These are phyloP conservation scores for Fusarium neocosmosporiellum DNA, from an alignment of 2,329 filamentous ascomycete genomes.

Conservation along the genomic window DNA sequence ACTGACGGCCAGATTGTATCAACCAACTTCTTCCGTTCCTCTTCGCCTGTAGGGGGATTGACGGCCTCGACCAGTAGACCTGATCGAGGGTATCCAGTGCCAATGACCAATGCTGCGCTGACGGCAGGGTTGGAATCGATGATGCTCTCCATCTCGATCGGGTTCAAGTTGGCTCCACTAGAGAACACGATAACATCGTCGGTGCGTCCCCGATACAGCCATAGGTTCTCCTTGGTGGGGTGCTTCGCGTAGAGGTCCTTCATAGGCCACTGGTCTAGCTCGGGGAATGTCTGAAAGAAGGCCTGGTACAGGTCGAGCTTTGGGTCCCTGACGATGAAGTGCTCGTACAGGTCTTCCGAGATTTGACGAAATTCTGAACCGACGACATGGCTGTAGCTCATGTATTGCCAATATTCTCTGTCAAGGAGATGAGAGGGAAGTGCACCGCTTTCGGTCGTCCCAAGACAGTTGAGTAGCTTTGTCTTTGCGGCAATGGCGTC, in stretches of 20 bases:
- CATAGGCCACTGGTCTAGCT: constrained; percentile 54
- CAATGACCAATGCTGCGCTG: constrained; percentile 48
- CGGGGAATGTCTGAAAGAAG: constrained; percentile 56
- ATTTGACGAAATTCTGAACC: constrained; percentile 37
- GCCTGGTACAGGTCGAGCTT: constrained; percentile 43
- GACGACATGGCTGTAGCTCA: constrained; percentile 36
- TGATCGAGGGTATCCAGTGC: constrained; percentile 43
- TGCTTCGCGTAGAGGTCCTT: constrained; percentile 57
- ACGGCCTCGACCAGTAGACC: constrained; percentile 40
- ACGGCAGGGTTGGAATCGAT: constrained; percentile 46
- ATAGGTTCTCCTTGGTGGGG: constrained; percentile 46
- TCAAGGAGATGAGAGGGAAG: constrained; percentile 34
- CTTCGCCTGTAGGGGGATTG: not conserved
- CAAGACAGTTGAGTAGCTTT: constrained; percentile 41
- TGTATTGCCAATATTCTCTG: constrained; percentile 46
- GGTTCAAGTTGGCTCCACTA: constrained; percentile 57
- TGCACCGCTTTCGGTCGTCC: constrained; percentile 46
- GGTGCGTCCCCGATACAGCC: constrained; percentile 51
- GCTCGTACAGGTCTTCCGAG: constrained; percentile 46
- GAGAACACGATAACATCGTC: constrained; percentile 57
- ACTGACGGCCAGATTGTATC: constrained; percentile 56
- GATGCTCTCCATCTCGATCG: constrained; percentile 49
- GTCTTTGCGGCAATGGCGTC: constrained; percentile 44
- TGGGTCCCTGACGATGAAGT: constrained; percentile 45
- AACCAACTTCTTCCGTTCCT: constrained; percentile 44